Conservation (phyloP, 2,329 filamentous ascomycete genomes). For the Graphilbum ipis-grandicollis region DNA sequence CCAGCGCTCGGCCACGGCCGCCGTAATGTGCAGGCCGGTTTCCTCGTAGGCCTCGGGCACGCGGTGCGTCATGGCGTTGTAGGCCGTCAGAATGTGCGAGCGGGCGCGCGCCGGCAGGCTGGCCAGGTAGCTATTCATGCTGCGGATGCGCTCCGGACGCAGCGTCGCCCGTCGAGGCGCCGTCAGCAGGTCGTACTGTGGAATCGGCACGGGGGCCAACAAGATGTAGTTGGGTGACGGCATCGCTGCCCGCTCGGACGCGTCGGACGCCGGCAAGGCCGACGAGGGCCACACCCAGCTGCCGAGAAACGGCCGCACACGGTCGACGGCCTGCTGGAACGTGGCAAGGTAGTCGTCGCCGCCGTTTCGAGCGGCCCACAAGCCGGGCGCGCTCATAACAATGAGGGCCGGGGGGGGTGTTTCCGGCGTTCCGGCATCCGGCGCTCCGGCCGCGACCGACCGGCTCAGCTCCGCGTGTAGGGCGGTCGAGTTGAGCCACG, state of each 20-base stretch:
- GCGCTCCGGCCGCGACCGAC: constrained; percentile 11
- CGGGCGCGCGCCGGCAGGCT: constrained; percentile 20
- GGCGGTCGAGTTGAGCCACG: constrained; percentile 35
- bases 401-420: constrained; percentile 25
- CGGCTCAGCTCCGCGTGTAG: constrained; percentile 22
- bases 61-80: constrained; percentile 26
- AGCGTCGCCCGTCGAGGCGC: constrained; percentile 22
- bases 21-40: constrained; percentile 30
- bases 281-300: constrained; percentile 1
- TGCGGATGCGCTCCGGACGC: constrained; percentile 26
- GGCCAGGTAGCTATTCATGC: constrained; percentile 34
- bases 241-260: not conserved
- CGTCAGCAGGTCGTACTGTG: constrained; percentile 25
- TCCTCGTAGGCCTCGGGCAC: constrained; percentile 20
- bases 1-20: constrained; percentile 26
- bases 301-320: constrained; percentile 19
- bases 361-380: constrained; percentile 36
- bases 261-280: constrained; percentile 2
- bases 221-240: constrained; percentile 11
- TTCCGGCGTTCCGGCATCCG: constrained; percentile 1
- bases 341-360: constrained; percentile 23
- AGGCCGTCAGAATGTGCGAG: constrained; percentile 31
- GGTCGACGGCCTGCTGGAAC: constrained; percentile 28
- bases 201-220: constrained; percentile 21
- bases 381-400: constrained; percentile 33